A percentile compares a stretch with the other conserved stretches of the same genome.
Conservation (phyloP, 2,329 filamentous ascomycete genomes). For the Aspergillus luchuensis region DNA sequence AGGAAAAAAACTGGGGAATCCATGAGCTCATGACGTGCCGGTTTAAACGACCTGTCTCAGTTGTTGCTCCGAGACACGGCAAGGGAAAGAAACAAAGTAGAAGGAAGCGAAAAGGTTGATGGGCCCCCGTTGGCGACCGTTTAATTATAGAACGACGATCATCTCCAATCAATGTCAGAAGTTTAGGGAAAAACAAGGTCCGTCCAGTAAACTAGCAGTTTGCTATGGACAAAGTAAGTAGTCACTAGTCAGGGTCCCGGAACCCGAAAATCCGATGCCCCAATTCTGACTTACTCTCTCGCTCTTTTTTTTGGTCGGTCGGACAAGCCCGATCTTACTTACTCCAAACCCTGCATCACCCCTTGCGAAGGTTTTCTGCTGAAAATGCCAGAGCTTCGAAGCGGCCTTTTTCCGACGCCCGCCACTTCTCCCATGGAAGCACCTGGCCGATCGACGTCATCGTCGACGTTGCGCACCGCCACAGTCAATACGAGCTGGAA, state of each 20-base stretch:
- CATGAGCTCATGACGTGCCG: background rate
- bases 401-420: background rate
- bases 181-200: background rate
- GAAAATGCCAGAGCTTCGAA: background rate
- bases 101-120: background rate
- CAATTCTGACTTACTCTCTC: background rate
- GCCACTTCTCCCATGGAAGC: background rate
- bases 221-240: too few relatives aligned
- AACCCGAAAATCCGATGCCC: background rate
- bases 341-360: too few relatives aligned
- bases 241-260: background rate
- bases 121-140: too few relatives aligned
- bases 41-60: background rate
- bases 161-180: background rate
- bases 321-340: background rate
- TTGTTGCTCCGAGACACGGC: constrained; percentile 2
- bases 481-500: background rate
- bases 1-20: background rate
- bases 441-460: background rate
- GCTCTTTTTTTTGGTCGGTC: background rate
- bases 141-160: constrained; percentile 2
- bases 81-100: background rate
- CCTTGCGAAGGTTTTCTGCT: too few relatives aligned
- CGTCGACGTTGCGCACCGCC: background rate
- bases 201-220: too few relatives aligned